Percentiles rank a stretch among this genome's conserved stretches.
Evolutionary conservation across 495 filamentous ascomycete genomes (phyloP).

Genomic region (Neurospora sp.): DNA sequence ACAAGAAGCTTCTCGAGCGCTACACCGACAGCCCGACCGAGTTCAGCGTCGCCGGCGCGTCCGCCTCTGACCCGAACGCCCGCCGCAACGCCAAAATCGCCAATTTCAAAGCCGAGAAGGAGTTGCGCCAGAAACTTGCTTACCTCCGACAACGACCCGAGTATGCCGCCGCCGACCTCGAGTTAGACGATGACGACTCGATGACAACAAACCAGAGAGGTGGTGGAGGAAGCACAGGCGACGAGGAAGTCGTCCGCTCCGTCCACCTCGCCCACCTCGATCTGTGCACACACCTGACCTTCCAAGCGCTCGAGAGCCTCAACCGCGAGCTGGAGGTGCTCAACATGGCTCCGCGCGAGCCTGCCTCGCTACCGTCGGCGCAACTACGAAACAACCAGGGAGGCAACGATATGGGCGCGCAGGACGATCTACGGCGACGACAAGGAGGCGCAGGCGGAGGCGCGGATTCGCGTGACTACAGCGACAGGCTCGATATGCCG

Average conservation of each 20-base stretch:
- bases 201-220: conserved; percentile 44
- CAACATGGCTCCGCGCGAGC: conserved; percentile 50
- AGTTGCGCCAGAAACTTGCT: conserved; percentile 72
- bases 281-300: conserved; percentile 66
- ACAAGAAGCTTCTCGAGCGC: conserved; percentile 60
- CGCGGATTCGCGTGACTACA: conserved; percentile 26
- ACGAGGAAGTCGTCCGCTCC: conserved; percentile 70
- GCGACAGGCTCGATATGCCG: conserved; percentile 12
- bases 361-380: conserved; percentile 25
- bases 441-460: conserved; percentile 36
- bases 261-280: conserved; percentile 67
- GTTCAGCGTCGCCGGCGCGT: conserved; percentile 62
- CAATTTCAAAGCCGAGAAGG: conserved; percentile 77
- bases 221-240: conserved; percentile 43
- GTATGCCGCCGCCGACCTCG: conserved; percentile 29
- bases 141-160: conserved; percentile 31
- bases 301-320: conserved; percentile 75
- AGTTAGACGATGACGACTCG: conserved; percentile 33
- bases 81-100: conserved; percentile 76
- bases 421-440: conserved; percentile 16
- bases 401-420: neutral
- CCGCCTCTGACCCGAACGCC: conserved; percentile 54
- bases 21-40: conserved; percentile 55
- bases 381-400: neutral
- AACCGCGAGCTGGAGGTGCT: conserved; percentile 77